These are phyloP conservation scores for Plasmodium gallinaceum DNA, from an alignment of 169 alveolate species.

Conservation along the genomic window DNA sequence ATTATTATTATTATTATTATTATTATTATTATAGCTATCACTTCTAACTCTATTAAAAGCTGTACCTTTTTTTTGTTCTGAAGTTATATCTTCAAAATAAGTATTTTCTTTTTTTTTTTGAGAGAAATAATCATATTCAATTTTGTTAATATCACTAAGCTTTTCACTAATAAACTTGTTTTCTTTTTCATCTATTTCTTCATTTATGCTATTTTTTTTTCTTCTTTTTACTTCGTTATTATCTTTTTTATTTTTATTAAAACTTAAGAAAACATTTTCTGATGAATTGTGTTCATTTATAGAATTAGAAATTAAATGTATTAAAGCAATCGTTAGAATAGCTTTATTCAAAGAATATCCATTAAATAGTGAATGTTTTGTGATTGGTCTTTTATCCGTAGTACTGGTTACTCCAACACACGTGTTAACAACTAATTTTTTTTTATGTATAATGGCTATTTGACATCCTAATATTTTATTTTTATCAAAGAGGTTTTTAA, in stretches of 20 bases:
- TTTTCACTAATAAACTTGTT: conserved; percentile 2
- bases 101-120: background rate
- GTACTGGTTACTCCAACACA: conserved; percentile 81
- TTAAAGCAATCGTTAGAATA: conserved; percentile 79
- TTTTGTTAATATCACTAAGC: conserved; percentile 18
- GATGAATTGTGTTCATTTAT: conserved; percentile 75
- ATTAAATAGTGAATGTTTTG: conserved; percentile 81
- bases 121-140: conserved; percentile 29
- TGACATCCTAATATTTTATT: conserved; percentile 80
- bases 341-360: conserved; percentile 78
- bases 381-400: conserved; percentile 83
- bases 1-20: background rate
- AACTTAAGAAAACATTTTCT: conserved; percentile 76
- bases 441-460: conserved; percentile 80
- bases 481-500: conserved; percentile 62
- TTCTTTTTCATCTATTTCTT: conserved; percentile 65
- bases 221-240: conserved; percentile 53
- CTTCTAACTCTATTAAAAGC: background rate
- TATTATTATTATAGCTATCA: background rate
- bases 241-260: conserved; percentile 74
- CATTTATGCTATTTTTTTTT: conserved; percentile 42
- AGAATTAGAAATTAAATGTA: conserved; percentile 75
- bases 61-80: background rate
- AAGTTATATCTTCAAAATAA: conserved; percentile 6
- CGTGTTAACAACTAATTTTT: conserved; percentile 79